phyloP scores from a whole-genome alignment of 1,139 yeast species.

The Magnusiomyces sp. region DNA sequence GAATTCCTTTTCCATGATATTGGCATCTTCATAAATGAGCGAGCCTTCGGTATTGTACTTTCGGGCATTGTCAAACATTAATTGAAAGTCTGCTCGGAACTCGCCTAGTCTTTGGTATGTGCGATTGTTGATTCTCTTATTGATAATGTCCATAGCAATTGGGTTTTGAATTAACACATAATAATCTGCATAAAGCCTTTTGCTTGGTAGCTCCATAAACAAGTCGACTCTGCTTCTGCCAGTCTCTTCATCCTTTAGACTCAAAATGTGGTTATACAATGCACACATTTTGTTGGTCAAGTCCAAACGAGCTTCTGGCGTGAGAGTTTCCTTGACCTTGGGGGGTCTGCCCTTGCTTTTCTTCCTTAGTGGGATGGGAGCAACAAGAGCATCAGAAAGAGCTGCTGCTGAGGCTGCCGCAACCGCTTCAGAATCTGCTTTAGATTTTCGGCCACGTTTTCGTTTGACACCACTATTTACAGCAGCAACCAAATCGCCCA shows the following conservation, averaged over 20 bases:
- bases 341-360: constrained; percentile 34
- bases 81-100: constrained; percentile 60
- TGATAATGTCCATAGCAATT: constrained; percentile 57
- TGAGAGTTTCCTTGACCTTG: constrained; percentile 37
- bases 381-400: constrained; percentile 7
- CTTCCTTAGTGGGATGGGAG: constrained; percentile 22
- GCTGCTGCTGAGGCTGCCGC: constrained; percentile 12
- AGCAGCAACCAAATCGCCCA: neutral
- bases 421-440: constrained; percentile 16
- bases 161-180: constrained; percentile 73
- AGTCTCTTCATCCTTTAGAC: constrained; percentile 23
- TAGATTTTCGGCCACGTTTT: constrained; percentile 17
- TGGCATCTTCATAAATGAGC: constrained; percentile 70
- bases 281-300: constrained; percentile 21
- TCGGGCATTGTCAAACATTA: constrained; percentile 76
- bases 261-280: constrained; percentile 20
- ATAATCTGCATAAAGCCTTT: constrained; percentile 75
- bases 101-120: constrained; percentile 51
- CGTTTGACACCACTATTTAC: constrained; percentile 13
- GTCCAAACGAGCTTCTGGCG: constrained; percentile 24
- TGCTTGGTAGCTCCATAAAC: constrained; percentile 63
- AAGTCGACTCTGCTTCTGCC: constrained; percentile 40
- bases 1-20: constrained; percentile 43
- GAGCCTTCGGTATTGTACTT: constrained; percentile 90
- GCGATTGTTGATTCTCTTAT: constrained; percentile 37